phyloP scores from a whole-genome alignment of 208 protist genomes.

The Wallacemonas collosoma region DNA sequence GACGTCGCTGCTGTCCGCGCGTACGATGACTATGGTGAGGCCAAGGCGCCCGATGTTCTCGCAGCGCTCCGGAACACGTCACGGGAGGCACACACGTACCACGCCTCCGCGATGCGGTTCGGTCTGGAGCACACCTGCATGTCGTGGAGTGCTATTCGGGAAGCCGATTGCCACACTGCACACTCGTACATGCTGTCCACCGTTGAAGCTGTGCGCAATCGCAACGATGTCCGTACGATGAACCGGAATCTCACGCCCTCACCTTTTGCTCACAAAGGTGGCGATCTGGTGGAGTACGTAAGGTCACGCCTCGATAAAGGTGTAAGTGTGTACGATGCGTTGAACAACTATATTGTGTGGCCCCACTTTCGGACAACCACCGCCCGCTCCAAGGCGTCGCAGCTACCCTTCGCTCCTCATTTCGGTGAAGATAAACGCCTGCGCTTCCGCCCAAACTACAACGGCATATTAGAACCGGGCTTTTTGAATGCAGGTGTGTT shows the following conservation, averaged over 20 bases:
- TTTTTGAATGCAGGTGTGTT: slow-evolving; percentile 30
- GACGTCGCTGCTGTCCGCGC: slow-evolving; percentile 3
- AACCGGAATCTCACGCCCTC: background rate
- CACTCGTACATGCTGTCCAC: background rate
- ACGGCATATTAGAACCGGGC: background rate
- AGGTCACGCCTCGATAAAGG: background rate
- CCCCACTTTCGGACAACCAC: background rate
- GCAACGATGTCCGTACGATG: background rate
- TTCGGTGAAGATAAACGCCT: background rate
- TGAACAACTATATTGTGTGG: slow-evolving; percentile 3
- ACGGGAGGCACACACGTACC: background rate
- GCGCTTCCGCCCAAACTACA: background rate
- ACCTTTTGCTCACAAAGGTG: too few relatives aligned
- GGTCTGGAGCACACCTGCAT: background rate
- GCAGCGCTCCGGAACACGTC: background rate
- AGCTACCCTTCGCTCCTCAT: background rate
- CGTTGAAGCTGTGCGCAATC: slow-evolving; percentile 5
- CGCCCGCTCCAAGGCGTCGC: background rate
- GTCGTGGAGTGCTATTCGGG: background rate
- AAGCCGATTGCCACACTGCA: background rate
- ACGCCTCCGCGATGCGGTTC: background rate
- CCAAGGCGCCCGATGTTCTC: background rate
- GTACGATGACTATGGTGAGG: slow-evolving; percentile 9
- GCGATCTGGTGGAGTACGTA: background rate
- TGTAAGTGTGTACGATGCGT: background rate